Percentiles rank a stretch among this genome's conserved stretches.
phyloP scores from a whole-genome alignment of 1,284 basidiomycete genomes.

The Vanrija humicola region DNA sequence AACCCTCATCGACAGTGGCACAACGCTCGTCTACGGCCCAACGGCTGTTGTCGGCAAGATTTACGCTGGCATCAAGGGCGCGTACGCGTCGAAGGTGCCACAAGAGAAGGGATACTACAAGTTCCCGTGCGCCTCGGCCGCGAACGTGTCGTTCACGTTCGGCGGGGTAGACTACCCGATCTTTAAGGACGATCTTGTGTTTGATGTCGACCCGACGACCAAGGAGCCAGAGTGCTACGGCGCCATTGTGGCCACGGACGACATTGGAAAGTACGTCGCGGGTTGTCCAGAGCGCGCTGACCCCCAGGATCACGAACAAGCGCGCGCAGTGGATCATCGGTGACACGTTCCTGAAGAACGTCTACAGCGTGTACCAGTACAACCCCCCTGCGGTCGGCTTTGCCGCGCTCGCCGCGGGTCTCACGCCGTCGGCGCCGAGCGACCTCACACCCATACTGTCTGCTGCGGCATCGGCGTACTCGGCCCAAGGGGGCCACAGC shows the following conservation, averaged over 20 bases:
- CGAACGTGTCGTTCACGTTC: constrained; percentile 62
- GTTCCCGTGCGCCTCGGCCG: constrained; percentile 68
- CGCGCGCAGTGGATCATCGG: no score
- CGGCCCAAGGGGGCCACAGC: no score
- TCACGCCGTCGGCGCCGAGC: no score
- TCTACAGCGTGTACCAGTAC: constrained; percentile 47
- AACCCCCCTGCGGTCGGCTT: no score
- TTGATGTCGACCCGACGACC: no score
- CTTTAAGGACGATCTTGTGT: background rate
- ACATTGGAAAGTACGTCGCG: no score
- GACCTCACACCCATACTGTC: no score
- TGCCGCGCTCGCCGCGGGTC: background rate
- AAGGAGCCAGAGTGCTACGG: no score
- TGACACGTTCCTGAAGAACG: constrained; percentile 44
- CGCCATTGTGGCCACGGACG: no score
- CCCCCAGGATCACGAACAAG: no score
- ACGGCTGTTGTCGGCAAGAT: constrained; percentile 59
- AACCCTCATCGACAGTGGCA: constrained; percentile 62
- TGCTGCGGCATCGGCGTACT: no score
- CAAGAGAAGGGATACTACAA: constrained; percentile 69
- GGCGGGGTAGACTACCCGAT: constrained; percentile 61
- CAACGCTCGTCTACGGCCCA: constrained; percentile 85
- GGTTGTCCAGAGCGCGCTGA: no score
- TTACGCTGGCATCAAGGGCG: constrained; percentile 71
- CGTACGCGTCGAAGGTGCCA: constrained; percentile 58